Base-by-base conservation (phyloP, 495 filamentous ascomycete genomes). In the Staphylotrichum longicolle region DNA sequence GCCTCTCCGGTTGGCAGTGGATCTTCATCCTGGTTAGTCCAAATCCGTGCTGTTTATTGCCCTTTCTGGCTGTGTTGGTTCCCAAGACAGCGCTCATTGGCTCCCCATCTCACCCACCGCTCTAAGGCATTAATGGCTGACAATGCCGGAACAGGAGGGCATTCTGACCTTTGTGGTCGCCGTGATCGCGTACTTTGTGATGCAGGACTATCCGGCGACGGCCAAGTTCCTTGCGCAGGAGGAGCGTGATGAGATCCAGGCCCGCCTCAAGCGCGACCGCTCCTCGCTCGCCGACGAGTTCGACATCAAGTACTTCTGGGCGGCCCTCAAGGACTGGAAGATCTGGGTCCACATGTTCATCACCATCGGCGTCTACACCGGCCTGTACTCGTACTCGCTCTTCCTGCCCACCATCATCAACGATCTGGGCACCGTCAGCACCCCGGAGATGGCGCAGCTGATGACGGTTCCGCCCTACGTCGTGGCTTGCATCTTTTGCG, bases 261-360 rank as follows among this genome's bases (percentile, higher is more conserved):
- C 81, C 4, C 79, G 91, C 2, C 76, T 96, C 56, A 83, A 83
- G 39, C 74, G 72, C 15, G 91, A 95, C 66, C 77, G 88, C 63
- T 90, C 92, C 67, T 83, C 82, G 11, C 86, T 83, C 44, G 88
- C 87, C 86, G 91, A 93, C 69, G 78, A 89, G 61, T 91, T 91
- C 74, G 82, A 87, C 67, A 86, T 84, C 78, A 66, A 74, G 30
- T 91, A 90, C 66, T 82, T 94, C 69, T 91, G 85, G 84, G 78
- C 78, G 1, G 83, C 85, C 44, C 61, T 92, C 39, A 85, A 81
- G 64, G 91, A 94, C 69, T 93, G 88, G 85, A 94, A 94, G 74
- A 93, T 88, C 35, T 92, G 81, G 61, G 75, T 79, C 2, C 76
- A 78, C 68, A 79, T 78, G 72, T 62, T 79, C 51, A 73, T 80